Base-by-base conservation (phyloP, 139 green algal genomes). In the Micractinium sp. region DNA sequence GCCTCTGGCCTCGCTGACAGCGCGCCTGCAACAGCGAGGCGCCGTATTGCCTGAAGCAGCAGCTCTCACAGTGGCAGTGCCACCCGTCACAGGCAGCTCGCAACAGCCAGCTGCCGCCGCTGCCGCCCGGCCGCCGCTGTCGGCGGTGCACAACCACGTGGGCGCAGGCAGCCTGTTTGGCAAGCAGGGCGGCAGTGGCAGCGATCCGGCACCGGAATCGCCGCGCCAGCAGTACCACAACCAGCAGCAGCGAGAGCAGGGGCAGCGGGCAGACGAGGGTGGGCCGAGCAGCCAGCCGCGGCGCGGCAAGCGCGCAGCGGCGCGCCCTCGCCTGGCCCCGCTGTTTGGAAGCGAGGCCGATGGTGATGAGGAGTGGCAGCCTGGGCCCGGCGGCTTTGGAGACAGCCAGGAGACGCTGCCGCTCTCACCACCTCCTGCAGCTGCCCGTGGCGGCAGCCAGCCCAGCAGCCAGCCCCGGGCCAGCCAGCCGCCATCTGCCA, bases 181-280 rank as follows among this genome's bases (percentile, higher is more conserved):
- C 82, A 38, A 39, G 23, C 60, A 36, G 60, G 33, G 38, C 20
- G 53, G 80, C 80, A 47, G 29, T 23, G 53, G 82, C 82, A 79
- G 82, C n/a, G 36, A 31, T 0, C 7, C 78, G 35, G 16, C 76
- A 29, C 27, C 31, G 1, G 39, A 85, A 20, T 29, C 23, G 22
- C 79, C 31, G 31, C 53, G 47, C 29, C 31, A 31, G 14, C 63
- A 87, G 82, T 79, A 87, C 63, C 82, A 87, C 38, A 66, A 79
- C 23, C 82, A 87, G 82, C 63, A 63, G 29, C 63, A 87, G 66
- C 36, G n/a, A 38, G 33, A 74, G 38, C 22, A 79, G 82, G 2
- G 4, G 63, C 63, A 73, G 53, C 31, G 76, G 31, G 20, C 25
- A 67, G 9, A 36, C 38, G 20, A 20, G 39, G 39, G 38, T 15